Conservation (phyloP, 345 rosid species). For the Lagerstroemia speciosa region DNA sequence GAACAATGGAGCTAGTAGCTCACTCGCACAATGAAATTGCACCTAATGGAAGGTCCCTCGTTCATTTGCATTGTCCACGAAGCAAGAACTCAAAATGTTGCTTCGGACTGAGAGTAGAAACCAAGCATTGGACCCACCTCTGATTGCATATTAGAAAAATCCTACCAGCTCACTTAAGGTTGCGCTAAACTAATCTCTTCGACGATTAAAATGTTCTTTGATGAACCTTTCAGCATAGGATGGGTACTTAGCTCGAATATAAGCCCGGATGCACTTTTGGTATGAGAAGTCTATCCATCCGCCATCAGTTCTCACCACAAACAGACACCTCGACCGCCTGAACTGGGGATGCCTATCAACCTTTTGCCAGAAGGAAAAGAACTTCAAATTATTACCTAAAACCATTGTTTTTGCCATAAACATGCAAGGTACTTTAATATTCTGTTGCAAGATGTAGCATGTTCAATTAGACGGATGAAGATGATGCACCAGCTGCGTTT, state of each 20-base stretch:
- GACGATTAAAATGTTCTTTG: conserved; percentile 61
- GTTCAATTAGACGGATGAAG: not conserved
- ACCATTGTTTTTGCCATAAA: not conserved
- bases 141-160: not conserved
- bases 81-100: not conserved
- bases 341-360: conserved; percentile 90
- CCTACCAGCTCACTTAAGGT: not conserved
- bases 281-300: conserved; percentile 95
- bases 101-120: not conserved
- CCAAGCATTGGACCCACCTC: not conserved
- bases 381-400: not conserved
- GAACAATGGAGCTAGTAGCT: not conserved
- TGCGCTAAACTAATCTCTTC: conserved; percentile 25
- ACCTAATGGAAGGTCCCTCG: not conserved
- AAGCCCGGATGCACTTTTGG: conserved; percentile 80
- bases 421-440: not conserved
- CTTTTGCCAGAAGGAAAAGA: conserved; percentile 26
- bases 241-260: conserved; percentile 62
- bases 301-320: conserved; percentile 90
- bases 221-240: conserved; percentile 69
- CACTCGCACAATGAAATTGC: not conserved
- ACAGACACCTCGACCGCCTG: conserved; percentile 67
- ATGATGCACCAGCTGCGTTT: not conserved
- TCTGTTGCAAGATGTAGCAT: not conserved
- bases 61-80: not conserved